Base-by-base conservation (phyloP, 345 rosid genomes). In the Eucalyptus regnans region DNA sequence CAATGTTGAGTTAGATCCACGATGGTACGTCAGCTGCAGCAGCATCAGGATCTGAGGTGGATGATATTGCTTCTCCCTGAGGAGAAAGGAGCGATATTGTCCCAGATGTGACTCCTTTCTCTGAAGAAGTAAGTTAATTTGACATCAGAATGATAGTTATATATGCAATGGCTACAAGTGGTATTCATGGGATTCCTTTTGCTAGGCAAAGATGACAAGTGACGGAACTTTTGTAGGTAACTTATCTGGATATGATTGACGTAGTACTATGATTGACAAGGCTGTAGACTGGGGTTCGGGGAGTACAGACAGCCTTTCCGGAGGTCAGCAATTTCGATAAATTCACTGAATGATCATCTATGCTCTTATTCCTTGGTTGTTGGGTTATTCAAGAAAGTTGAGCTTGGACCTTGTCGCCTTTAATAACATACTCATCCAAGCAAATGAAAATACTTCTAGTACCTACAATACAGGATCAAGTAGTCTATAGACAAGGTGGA, bases 1-100 rank as follows among this genome's bases (percentile, higher is more conserved):
- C 84, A 76, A 25, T 76, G 84, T 91, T n/a, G 90, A 86, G 86
- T 90, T 93, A 96, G 99, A 89, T 92, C 85, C 93, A 93, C 92
- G 91, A 91, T 86, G 92, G 94, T 89, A 95, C 95, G 49, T 92
- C 97, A 87, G 95, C 97, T 49, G 91, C 96, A 20, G 94, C 95
- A 3, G 99, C 95, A 90, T 95, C 98, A 83, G 96, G 96, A 87
- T 95, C 98, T 87, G 99, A 95, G 88, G 90, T 94, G 88, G 98
- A 96, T 89, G 98, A 94, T 87, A 88, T 91, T 87, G 86, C 90
- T 89, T 96, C 99, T 90, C 96, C 98, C 44, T 91, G 92, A 89
- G 91, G 89, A 88, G 87, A 90, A 23, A 91, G 89, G 89, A 96
- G 92, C 91, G 87, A 85, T 90, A 90, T 87, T 89, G 89, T 88